phyloP scores from a whole-genome alignment of 768 basidiomycete genomes.

The Amanita brunnescens region DNA sequence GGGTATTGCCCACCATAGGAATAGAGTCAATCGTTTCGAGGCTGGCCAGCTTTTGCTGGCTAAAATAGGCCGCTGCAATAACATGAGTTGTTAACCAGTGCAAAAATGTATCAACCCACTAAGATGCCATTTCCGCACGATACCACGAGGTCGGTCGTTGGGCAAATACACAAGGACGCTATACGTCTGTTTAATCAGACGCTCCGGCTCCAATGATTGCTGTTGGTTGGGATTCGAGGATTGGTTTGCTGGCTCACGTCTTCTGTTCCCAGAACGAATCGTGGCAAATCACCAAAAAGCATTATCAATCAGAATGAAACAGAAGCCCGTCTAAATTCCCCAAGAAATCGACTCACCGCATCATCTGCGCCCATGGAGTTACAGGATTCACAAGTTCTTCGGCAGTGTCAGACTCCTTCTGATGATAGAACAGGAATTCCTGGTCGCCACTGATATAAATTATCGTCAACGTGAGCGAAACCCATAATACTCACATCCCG shows the following conservation, averaged over 20 bases:
- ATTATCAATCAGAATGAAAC: background rate
- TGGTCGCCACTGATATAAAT: constrained; percentile 19
- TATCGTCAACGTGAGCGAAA: background rate
- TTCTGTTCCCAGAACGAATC: constrained; percentile 11
- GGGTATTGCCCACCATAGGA: constrained; percentile 52
- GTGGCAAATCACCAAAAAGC: constrained; percentile 14
- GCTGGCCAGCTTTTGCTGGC: constrained; percentile 63
- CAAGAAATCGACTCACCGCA: constrained; percentile 37
- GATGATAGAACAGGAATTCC: constrained; percentile 82
- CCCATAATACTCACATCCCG: constrained; percentile 33
- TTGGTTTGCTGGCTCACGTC: constrained; percentile 17
- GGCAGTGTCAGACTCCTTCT: constrained; percentile 60
- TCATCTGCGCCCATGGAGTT: constrained; percentile 70
- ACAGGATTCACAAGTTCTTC: constrained; percentile 49
- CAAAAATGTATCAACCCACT: constrained; percentile 37
- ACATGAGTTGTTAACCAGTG: constrained; percentile 8
- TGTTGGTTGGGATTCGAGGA: constrained; percentile 27
- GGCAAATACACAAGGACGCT: constrained; percentile 68
- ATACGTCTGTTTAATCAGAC: constrained; percentile 78
- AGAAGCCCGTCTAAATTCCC: background rate
- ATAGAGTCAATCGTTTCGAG: constrained; percentile 67
- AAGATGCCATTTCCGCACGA: constrained; percentile 74
- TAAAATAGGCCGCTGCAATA: constrained; percentile 71
- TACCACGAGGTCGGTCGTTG: constrained; percentile 38
- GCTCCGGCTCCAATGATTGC: constrained; percentile 42